These are phyloP conservation scores for Trametes hirsuta DNA, from an alignment of 1,284 basidiomycete species.

Conservation along the genomic window DNA sequence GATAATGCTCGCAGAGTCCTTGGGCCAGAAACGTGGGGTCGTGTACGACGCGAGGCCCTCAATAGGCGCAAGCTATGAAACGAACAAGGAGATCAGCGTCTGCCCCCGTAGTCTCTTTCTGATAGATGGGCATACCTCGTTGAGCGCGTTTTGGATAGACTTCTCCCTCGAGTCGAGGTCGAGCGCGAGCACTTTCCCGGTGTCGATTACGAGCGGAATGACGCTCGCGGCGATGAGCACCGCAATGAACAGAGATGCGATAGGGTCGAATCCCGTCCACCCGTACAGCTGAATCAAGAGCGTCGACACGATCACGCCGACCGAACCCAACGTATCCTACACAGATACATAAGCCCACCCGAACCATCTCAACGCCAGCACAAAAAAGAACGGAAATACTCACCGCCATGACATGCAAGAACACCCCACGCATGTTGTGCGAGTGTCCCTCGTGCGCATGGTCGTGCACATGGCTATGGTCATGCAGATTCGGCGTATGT, in stretches of 20 bases:
- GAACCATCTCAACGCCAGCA: neutral
- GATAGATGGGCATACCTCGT: constrained; percentile 59
- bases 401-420: constrained; percentile 90
- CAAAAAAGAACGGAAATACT: constrained; percentile 28
- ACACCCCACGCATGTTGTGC: constrained; percentile 99
- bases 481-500: constrained; percentile 56
- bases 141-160: constrained; percentile 73
- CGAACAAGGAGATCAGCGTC: too few species aligned
- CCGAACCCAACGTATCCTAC: constrained; percentile 87
- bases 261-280: constrained; percentile 99
- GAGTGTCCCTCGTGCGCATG: constrained; percentile 83
- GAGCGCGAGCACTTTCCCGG: constrained; percentile 86
- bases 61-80: constrained; percentile 54
- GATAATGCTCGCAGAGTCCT: constrained; percentile 84
- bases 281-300: constrained; percentile 95
- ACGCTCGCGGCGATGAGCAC: constrained; percentile 94
- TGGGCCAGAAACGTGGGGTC: constrained; percentile 93
- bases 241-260: constrained; percentile 97
- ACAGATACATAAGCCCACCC: neutral
- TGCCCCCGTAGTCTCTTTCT: neutral
- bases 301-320: constrained; percentile 99
- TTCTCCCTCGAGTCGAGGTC: constrained; percentile 78
- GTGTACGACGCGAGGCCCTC: constrained; percentile 85
- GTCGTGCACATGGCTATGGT: constrained; percentile 66
- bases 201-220: constrained; percentile 92